Base-by-base conservation (phyloP, 768 basidiomycete genomes). In the Agaricus subrufescens region DNA sequence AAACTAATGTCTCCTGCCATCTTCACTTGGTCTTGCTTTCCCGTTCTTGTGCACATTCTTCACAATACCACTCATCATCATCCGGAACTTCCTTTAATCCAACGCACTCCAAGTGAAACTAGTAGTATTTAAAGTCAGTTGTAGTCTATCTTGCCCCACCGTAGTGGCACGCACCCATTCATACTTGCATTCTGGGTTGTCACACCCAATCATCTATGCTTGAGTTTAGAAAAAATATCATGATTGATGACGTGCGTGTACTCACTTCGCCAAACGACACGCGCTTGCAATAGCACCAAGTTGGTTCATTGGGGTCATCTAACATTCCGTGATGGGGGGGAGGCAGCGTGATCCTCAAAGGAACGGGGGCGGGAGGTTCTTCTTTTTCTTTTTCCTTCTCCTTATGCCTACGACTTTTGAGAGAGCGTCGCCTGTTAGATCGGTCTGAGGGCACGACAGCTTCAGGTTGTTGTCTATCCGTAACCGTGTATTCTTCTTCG, bases 231-330 rank as follows among this genome's bases (percentile, higher is more conserved):
- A 48, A 45, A 61, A 26, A 55, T 47, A 59, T 48, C 52, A 25
- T 38, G 29, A 57, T 53, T 56, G 29, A 54, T 42, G 5, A 23
- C 48, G 50, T 56, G 44, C 27, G 56, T 57, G 12, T n/a, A 71
- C 84, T 58, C 63, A 89, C 89, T 69, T 87, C 85, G 63, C 93
- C 94, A 65, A 82, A 93, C 19, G 87, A 91, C 31, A 85, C 81
- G 59, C 85, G 78, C 61, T 88, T 77, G 69, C 94, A 96, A 66
- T 85, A 87, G 68, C 94, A 96, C 68, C 91, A 97, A 34, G 81
- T 72, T 49, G 64, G 72, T 66, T 91, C 85, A 58, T 74, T 74
- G 34, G 77, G 73, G 61, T 81, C 75, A 60, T 65, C 40, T 37
- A 29, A 42, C 10, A 44, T 5, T 56, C 54, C 37, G 53, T 62